Percentiles rank a stretch among this genome's conserved stretches.
These are phyloP conservation scores for Fusarium siculi DNA, from an alignment of 2,329 filamentous ascomycete species.

Conservation along the genomic window DNA sequence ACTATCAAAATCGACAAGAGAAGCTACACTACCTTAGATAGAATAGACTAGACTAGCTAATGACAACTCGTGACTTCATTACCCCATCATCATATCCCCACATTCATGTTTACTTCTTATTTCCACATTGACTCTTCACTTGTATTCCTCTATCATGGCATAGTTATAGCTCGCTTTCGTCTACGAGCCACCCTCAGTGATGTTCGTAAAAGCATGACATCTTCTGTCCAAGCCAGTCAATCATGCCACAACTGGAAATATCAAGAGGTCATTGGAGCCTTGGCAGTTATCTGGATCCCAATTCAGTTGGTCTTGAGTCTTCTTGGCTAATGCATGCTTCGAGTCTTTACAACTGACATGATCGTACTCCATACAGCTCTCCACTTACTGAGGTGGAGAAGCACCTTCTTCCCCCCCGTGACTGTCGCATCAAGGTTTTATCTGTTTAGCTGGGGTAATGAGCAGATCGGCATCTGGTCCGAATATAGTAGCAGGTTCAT, in stretches of 20 bases:
- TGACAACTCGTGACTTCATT: slow-evolving; percentile 29
- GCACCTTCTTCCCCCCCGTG: neutral
- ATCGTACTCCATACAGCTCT: neutral
- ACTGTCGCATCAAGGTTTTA: neutral
- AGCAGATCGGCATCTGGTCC: neutral
- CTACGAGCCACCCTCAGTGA: neutral
- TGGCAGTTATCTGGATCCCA: neutral
- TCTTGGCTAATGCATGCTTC: slow-evolving; percentile 12
- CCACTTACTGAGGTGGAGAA: slow-evolving; percentile 12
- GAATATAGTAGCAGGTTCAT: neutral
- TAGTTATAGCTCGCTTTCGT: neutral
- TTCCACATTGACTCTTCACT: neutral
- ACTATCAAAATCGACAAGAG: neutral
- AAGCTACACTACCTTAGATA: neutral
- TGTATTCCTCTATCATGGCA: neutral
- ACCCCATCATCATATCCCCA: slow-evolving; percentile 22
- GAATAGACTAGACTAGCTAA: neutral
- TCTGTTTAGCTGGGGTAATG: neutral
- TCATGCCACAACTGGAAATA: neutral
- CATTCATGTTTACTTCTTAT: slow-evolving; percentile 16
- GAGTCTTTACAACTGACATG: neutral
- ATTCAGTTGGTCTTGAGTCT: neutral
- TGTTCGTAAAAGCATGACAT: neutral
- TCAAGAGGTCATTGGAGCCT: neutral
- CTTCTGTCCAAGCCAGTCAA: neutral